Evolutionary conservation across 2,329 filamentous ascomycete genomes (phyloP).

Genomic region (Septoria linicola): DNA sequence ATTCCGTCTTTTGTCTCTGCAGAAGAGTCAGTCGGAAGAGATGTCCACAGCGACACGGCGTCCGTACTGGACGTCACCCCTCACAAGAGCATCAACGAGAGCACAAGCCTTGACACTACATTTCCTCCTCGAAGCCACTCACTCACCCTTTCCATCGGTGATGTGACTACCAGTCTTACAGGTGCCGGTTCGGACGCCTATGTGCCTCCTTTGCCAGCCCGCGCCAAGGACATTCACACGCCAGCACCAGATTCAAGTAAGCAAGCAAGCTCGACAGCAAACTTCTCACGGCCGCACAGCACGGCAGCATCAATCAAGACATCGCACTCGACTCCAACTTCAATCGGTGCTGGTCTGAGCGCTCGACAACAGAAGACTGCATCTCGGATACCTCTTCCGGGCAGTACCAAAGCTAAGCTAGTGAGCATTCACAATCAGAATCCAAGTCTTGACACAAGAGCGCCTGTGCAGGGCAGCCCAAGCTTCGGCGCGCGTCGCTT

Average conservation of each 20-base stretch:
- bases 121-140: constrained; percentile 1
- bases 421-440: constrained; percentile 27
- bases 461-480: constrained; percentile 5
- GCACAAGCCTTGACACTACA: no score
- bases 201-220: not conserved
- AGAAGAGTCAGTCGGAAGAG: not conserved
- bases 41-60: not conserved
- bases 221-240: not conserved
- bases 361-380: constrained; percentile 20
- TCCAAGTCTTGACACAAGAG: not conserved
- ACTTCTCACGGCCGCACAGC: constrained; percentile 28
- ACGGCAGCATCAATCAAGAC: not conserved
- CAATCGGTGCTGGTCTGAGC: not conserved
- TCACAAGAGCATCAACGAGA: not conserved
- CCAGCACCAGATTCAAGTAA: constrained; percentile 14
- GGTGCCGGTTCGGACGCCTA: not conserved
- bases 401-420: constrained; percentile 29
- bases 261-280: constrained; percentile 30
- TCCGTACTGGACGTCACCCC: not conserved
- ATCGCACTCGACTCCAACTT: constrained; percentile 2
- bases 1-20: constrained; percentile 20
- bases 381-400: constrained; percentile 33
- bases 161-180: not conserved
- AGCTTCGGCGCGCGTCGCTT: constrained; percentile 14
- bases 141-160: not conserved